phyloP scores from a whole-genome alignment of 345 rosid species.

The Euphorbia tirucalli region DNA sequence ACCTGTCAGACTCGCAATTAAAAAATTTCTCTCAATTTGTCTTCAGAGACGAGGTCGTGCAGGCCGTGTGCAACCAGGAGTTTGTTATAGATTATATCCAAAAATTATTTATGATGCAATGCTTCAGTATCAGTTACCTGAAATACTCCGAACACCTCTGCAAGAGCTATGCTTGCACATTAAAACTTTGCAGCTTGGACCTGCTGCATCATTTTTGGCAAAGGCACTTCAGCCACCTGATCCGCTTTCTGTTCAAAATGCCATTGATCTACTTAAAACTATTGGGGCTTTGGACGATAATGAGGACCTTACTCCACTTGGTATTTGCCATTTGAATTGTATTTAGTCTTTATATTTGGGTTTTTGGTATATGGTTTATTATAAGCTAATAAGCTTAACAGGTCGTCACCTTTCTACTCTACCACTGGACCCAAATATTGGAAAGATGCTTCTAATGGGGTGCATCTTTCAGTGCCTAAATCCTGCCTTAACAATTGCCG shows the following conservation, averaged over 20 bases:
- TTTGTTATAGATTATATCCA: slow-evolving; percentile 91
- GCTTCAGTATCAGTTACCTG: slow-evolving; percentile 83
- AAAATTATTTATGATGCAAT: slow-evolving; percentile 72
- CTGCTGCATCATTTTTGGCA: slow-evolving; percentile 78
- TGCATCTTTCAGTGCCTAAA: slow-evolving; percentile 87
- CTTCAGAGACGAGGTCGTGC: slow-evolving; percentile 95
- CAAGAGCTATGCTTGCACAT: slow-evolving; percentile 91
- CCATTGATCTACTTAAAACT: slow-evolving; percentile 89
- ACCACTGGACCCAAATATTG: slow-evolving; percentile 88
- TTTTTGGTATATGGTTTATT: slow-evolving; percentile 13
- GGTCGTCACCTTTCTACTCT: slow-evolving; percentile 84
- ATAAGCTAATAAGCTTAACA: slow-evolving; percentile 28
- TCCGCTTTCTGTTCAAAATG: slow-evolving; percentile 91
- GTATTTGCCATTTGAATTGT: slow-evolving; percentile 35
- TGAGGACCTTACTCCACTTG: slow-evolving; percentile 92
- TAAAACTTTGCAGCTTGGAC: slow-evolving; percentile 87
- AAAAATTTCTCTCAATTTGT: slow-evolving; percentile 18
- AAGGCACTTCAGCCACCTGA: slow-evolving; percentile 99
- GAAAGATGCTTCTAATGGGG: slow-evolving; percentile 96
- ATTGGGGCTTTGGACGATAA: slow-evolving; percentile 81
- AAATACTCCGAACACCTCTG: slow-evolving; percentile 88
- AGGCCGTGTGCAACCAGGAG: slow-evolving; percentile 96
- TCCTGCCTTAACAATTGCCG: slow-evolving; percentile 93
- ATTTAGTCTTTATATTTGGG: slow-evolving; percentile 4
- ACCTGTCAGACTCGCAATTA: slow-evolving; percentile 12